Percentiles rank a stretch among this genome's conserved stretches.
Conservation (phyloP, 2,329 filamentous ascomycete species). For the Fusarium euwallaceae region DNA sequence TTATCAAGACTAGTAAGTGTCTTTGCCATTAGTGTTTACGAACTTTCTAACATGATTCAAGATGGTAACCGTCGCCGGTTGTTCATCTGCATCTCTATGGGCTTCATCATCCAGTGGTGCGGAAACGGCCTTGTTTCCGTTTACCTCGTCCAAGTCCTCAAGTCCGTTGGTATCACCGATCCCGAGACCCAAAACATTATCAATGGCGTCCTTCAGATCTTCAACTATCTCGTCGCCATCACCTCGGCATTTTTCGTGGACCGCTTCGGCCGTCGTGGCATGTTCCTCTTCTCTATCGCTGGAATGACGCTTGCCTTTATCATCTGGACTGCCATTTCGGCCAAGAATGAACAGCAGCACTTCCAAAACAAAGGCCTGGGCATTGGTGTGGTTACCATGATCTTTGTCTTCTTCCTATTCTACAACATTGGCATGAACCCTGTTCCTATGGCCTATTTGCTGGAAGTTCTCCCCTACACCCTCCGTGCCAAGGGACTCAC, state of each 20-base stretch:
- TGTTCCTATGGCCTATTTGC: conserved; percentile 60
- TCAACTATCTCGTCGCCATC: conserved; percentile 51
- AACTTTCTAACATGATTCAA: conserved; percentile 28
- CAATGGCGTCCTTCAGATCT: conserved; percentile 54
- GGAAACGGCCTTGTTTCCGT: conserved; percentile 51
- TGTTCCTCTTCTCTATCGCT: conserved; percentile 4
- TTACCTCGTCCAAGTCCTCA: conserved; percentile 53
- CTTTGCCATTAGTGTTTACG: neutral
- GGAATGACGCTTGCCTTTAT: conserved; percentile 51
- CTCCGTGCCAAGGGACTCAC: conserved; percentile 63
- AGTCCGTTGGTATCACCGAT: conserved; percentile 53
- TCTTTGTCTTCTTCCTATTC: conserved; percentile 51
- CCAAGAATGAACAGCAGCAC: conserved; percentile 39
- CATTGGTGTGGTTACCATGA: conserved; percentile 48
- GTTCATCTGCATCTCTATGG: conserved; percentile 31
- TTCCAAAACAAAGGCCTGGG: conserved; percentile 39
- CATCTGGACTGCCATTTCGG: conserved; percentile 49
- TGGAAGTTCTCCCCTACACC: conserved; percentile 65
- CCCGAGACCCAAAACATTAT: conserved; percentile 55
- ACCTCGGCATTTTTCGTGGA: conserved; percentile 44
- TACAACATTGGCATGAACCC: conserved; percentile 68
- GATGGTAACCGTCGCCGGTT: conserved; percentile 44
- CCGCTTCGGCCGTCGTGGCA: conserved; percentile 17
- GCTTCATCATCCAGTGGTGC: conserved; percentile 39
- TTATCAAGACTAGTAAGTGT: conserved; percentile 9